Evolutionary conservation across 495 filamentous ascomycete species (phyloP).

Genomic region (Chaetomium cochliodes): DNA sequence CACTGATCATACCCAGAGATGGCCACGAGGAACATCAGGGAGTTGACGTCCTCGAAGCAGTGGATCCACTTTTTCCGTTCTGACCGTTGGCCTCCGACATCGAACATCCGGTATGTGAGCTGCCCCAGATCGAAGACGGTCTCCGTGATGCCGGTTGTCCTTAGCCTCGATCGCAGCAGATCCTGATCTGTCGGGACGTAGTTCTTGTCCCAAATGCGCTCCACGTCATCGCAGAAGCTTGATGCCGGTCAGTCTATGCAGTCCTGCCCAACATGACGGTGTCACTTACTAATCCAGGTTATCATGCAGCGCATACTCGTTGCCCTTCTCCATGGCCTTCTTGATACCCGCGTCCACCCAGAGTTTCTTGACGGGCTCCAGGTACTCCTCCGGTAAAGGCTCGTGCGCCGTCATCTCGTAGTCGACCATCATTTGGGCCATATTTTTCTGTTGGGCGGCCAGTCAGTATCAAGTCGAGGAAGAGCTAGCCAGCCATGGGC

Average conservation of each 20-base stretch:
- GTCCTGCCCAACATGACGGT: not conserved
- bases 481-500: not conserved
- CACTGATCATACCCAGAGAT: slow-evolving; percentile 98
- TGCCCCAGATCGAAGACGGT: slow-evolving; percentile 92
- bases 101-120: slow-evolving; percentile 98
- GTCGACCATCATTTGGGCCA: slow-evolving; percentile 56
- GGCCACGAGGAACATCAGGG: slow-evolving; percentile 90
- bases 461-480: not conserved
- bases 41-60: slow-evolving; percentile 96
- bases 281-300: slow-evolving; percentile 83
- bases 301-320: slow-evolving; percentile 95
- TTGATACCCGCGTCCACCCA: slow-evolving; percentile 86
- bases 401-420: slow-evolving; percentile 77
- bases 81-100: slow-evolving; percentile 94
- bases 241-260: not conserved
- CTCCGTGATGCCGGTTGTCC: slow-evolving; percentile 96
- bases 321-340: slow-evolving; percentile 80
- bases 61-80: slow-evolving; percentile 99
- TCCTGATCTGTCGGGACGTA: slow-evolving; percentile 98
- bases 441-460: slow-evolving; percentile 46
- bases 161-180: slow-evolving; percentile 84
- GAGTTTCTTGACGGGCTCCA: slow-evolving; percentile 75
- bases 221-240: slow-evolving; percentile 89
- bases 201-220: slow-evolving; percentile 80
- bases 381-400: slow-evolving; percentile 65